Evolutionary conservation across 73 alveolate species (phyloP).

Genomic region (Tetrahymena malaccensis): DNA sequence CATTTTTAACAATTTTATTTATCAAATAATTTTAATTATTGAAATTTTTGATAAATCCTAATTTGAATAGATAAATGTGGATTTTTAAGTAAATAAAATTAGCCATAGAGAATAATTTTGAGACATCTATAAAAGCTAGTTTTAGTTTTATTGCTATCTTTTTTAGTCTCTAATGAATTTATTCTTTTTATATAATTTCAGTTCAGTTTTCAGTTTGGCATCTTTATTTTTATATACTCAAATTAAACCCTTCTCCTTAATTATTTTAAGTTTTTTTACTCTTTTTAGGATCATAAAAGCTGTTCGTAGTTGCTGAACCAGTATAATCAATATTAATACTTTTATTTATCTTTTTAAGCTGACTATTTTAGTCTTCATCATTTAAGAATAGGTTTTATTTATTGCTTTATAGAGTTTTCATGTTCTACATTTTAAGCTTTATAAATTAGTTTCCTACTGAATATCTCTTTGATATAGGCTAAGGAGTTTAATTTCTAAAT

Average conservation of each 20-base stretch:
- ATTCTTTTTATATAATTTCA: not conserved
- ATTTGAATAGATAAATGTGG: too few relatives aligned
- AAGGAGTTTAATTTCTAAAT: not conserved
- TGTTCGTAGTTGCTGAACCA: not conserved
- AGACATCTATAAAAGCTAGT: too few relatives aligned
- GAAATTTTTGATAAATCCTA: too few relatives aligned
- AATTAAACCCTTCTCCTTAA: not conserved
- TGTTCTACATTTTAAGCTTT: not conserved
- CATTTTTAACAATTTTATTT: too few relatives aligned
- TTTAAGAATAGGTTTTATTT: not conserved
- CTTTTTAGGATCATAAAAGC: not conserved
- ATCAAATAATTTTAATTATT: too few relatives aligned
- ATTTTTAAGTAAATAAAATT: too few relatives aligned
- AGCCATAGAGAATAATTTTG: too few relatives aligned
- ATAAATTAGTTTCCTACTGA: not conserved
- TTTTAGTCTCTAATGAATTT: not conserved
- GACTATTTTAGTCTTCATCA: not conserved
- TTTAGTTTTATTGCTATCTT: not conserved
- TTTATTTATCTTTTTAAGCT: not conserved
- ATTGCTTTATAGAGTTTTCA: not conserved
- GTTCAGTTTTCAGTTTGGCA: not conserved
- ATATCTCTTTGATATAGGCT: not conserved
- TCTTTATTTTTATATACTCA: not conserved
- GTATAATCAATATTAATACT: not conserved
- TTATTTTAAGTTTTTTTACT: not conserved